A percentile compares a stretch with the other conserved stretches of the same genome.
Conservation (phyloP, 2,329 filamentous ascomycete genomes). For the Aschersonia sp. region DNA sequence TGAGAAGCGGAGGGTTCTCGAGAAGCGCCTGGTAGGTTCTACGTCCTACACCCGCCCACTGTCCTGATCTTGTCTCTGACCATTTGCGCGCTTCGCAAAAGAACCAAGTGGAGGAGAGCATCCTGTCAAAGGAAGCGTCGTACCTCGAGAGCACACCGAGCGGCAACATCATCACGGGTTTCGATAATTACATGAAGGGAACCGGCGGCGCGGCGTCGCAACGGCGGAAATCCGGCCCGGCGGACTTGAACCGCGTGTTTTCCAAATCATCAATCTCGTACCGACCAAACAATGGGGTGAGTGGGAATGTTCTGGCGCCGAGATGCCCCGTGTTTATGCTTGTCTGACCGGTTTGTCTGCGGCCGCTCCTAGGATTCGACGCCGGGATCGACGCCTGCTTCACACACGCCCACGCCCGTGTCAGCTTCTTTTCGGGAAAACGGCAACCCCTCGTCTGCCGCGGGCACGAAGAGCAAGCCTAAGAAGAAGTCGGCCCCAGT, state of each 20-base stretch:
- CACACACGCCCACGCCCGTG: slow-evolving; percentile 38
- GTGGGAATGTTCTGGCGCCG: not conserved
- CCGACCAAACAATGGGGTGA: slow-evolving; percentile 25
- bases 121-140: slow-evolving; percentile 66
- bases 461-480: slow-evolving; percentile 33
- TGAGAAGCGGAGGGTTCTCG: slow-evolving; percentile 24
- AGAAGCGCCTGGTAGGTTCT: slow-evolving; percentile 21
- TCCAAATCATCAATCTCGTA: slow-evolving; percentile 50
- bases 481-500: slow-evolving; percentile 26
- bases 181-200: slow-evolving; percentile 97
- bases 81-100: slow-evolving; percentile 4
- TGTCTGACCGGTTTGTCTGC: not conserved
- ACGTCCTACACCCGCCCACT: too few species aligned
- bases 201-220: slow-evolving; percentile 46
- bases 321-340: too few species aligned
- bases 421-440: slow-evolving; percentile 37
- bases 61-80: not conserved
- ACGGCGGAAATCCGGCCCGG: slow-evolving; percentile 48
- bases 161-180: slow-evolving; percentile 94
- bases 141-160: slow-evolving; percentile 83
- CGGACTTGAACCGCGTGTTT: slow-evolving; percentile 63
- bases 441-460: slow-evolving; percentile 39
- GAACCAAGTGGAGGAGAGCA: slow-evolving; percentile 55
- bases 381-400: slow-evolving; percentile 27
- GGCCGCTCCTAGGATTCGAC: slow-evolving; percentile 22